These are phyloP conservation scores for Calonectria hongkongensis DNA, from an alignment of 2,329 filamentous ascomycete genomes.

Conservation along the genomic window DNA sequence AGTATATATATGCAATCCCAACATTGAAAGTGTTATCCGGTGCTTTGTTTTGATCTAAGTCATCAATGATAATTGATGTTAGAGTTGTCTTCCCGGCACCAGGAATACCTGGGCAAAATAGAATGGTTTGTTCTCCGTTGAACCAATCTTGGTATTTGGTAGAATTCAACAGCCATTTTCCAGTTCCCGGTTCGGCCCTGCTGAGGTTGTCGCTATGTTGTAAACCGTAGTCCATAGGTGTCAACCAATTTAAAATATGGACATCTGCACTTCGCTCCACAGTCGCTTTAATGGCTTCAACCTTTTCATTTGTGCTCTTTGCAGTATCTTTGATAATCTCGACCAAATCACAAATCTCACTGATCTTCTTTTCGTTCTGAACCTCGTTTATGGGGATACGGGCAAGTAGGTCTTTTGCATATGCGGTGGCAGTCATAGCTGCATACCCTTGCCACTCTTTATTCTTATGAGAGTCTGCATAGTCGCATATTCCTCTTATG, in stretches of 20 bases:
- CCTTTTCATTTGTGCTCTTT: background rate
- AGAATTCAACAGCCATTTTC: background rate
- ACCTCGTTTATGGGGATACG: background rate
- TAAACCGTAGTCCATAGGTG: background rate
- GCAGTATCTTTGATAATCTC: background rate
- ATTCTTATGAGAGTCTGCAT: background rate
- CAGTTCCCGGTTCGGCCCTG: background rate
- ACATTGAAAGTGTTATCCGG: background rate
- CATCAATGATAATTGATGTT: background rate
- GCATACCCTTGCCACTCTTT: background rate
- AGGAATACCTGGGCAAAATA: background rate
- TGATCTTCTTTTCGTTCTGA: background rate
- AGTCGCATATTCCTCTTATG: background rate
- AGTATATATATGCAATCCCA: conserved; percentile 5
- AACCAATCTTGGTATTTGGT: background rate
- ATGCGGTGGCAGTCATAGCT: background rate
- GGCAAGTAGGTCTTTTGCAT: background rate
- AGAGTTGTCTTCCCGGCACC: background rate
- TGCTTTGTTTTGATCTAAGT: background rate
- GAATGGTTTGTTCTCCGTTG: background rate
- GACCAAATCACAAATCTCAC: background rate
- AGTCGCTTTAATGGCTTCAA: background rate
- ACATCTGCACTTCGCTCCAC: background rate
- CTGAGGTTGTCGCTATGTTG: background rate
- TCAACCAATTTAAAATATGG: background rate